Evolutionary conservation across 257 asterid species (phyloP).

Genomic region (Solanum sejunctum): DNA sequence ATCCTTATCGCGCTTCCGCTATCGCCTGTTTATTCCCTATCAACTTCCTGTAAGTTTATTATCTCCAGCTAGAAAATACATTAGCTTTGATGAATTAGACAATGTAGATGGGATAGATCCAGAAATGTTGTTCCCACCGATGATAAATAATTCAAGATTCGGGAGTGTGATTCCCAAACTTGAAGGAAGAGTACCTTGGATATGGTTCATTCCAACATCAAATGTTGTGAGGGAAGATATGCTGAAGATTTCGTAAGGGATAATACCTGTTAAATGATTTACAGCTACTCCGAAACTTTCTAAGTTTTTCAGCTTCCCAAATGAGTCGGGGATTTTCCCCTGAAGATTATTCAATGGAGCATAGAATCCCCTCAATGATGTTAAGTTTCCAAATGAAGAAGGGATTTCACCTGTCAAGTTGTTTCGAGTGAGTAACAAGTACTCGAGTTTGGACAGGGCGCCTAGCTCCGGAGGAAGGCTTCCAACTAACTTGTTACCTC

Average conservation of each 20-base stretch:
- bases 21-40: too few species aligned
- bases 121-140: constrained; percentile 7
- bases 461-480: constrained; percentile 3
- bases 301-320: constrained; percentile 3
- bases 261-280: constrained; percentile 2
- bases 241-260: constrained; percentile 9
- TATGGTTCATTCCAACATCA: constrained; percentile 4
- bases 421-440: not conserved
- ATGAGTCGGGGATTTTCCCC: constrained; percentile 1
- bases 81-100: constrained; percentile 3
- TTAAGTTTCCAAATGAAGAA: constrained; percentile 11
- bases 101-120: constrained; percentile 10
- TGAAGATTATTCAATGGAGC: constrained; percentile 6
- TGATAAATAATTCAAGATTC: constrained; percentile 1
- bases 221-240: constrained; percentile 3
- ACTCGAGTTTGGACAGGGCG: not conserved
- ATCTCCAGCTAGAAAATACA: not conserved
- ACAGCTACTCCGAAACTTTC: constrained; percentile 4
- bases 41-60: constrained; percentile 7
- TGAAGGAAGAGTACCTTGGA: constrained; percentile 9
- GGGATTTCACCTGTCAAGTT: constrained; percentile 10
- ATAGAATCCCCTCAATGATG: constrained; percentile 3
- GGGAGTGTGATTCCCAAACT: constrained; percentile 7
- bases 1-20: too few species aligned
- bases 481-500: constrained; percentile 6